Base-by-base conservation (phyloP, 179 eudicot genomes). In the Silene coronaria region DNA sequence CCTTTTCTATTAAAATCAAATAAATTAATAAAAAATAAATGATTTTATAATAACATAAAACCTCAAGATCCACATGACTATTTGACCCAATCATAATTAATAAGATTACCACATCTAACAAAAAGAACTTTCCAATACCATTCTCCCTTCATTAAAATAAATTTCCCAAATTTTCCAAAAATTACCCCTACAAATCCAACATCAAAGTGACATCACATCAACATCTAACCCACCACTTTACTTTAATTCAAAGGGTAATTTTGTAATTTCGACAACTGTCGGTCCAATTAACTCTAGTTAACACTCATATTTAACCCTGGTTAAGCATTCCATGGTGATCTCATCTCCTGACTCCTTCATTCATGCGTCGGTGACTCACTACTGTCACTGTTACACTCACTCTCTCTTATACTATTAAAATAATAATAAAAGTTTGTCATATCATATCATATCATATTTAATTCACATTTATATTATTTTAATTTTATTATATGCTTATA, bases 291-390 rank as follows among this genome's bases (percentile, higher is more conserved):
- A 70, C 81, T 30, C 4, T 36, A 19, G 78, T 81, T 59, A 73
- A 70, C n/a, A 19, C 23, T 16, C 6, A 2, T 27, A 30, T 12
- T 24, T 74, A 74, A 81, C 81, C 81, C 61, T 63, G 27, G 76
- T 78, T 55, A 70, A 70, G 21, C 3, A 46, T 70, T 46, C 6
- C 60, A 23, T 46, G 59, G 60, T 70, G 60, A 48, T 26, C 73
- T 70, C 61, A 70, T 26, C 22, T 48, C 60, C 19, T 22, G 55
- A 38, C 36, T 46, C 45, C 69, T 30, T 45, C 65, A 58, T 30
- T 45, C 55, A 24, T 69, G 75, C 85, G 85, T 82, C 85, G 85
- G 85, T 80, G 85, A 82, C 83, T 72, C 82, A 79, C 77, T 61
- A 55, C 77, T 72, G 8, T 30, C 68, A 69, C 19, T 62, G n/a